phyloP scores from a whole-genome alignment of 148 eudicot genomes.

The Vaccinium vitisidaea region DNA sequence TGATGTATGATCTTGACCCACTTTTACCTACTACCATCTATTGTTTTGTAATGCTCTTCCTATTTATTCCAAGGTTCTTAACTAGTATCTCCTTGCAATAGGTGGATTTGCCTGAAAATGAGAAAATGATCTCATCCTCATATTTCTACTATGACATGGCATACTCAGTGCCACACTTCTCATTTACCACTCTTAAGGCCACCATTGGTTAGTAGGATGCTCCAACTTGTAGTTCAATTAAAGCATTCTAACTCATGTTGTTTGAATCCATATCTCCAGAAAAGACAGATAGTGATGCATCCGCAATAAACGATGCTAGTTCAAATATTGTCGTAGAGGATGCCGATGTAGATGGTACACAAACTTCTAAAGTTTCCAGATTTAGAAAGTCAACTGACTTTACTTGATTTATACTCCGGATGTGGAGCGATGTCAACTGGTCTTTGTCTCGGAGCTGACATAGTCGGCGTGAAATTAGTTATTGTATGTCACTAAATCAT shows the following conservation, averaged over 20 bases:
- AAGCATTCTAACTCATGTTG: neutral
- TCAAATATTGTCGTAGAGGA: neutral
- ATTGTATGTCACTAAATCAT: constrained; percentile 19
- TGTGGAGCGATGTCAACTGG: constrained; percentile 48
- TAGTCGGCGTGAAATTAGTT: constrained; percentile 17
- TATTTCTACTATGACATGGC: constrained; percentile 45
- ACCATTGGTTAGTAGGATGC: constrained; percentile 12
- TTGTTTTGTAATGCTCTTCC: neutral
- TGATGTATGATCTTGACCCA: constrained; percentile 20
- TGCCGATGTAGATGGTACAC: neutral
- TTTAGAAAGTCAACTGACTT: neutral
- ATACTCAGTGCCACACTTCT: constrained; percentile 35
- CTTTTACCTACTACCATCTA: neutral
- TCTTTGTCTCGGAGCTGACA: constrained; percentile 22
- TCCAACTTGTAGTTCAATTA: neutral
- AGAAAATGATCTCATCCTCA: constrained; percentile 17
- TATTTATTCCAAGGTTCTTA: neutral
- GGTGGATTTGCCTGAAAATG: constrained; percentile 23
- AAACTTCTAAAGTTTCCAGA: neutral
- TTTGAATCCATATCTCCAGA: neutral
- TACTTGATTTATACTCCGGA: constrained; percentile 36
- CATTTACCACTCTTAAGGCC: constrained; percentile 29
- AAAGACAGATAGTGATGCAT: constrained; percentile 2
- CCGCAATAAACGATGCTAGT: constrained; percentile 9
- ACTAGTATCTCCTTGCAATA: constrained; percentile 4